Base-by-base conservation (phyloP, 2,329 filamentous ascomycete species). In the Penicillium sp. region DNA sequence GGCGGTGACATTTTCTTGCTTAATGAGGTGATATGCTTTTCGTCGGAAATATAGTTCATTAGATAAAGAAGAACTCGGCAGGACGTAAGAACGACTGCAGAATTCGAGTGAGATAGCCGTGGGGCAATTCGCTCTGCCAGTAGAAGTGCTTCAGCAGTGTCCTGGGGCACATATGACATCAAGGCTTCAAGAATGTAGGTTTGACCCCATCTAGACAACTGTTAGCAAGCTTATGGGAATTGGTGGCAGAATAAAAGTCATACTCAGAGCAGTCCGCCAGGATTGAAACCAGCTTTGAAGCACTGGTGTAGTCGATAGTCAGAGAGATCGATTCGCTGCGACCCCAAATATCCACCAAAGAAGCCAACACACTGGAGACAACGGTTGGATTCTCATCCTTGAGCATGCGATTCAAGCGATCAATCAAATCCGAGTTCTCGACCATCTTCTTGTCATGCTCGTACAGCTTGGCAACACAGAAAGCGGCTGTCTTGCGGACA, bases 311-410 rank as follows among this genome's bases (percentile, higher is more conserved):
- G 77, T 99, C 95, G 67, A 99, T 97, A 3, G 95, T 98, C 61
- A 99, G 86, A 74, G 96, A 97, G 76, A 99, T 99, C 57, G 90
- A 91, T 75, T 98, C 93, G 72, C 93, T 98, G 57, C 93, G 85
- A 74, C 98, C 95, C 95, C 95, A 99, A 49, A 99, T 98, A 75
- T 99, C 95, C 86, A 96, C 95, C 69, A 99, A 75, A 35, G 90
- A 84, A 26, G 95, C 93, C 61, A 99, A 78, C 7, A 96, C 93
- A 72, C 93, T 97, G 11, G 95, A 93, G 22, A 99, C 93, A 3
- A 99, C 95, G 0, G 95, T 99, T 0, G 95, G 93, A 70, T 99
- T 99, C 73, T 98, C 93, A 67, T 99, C 95, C 69, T 92, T 87
- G 55, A 99, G 79, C 80, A 99, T 89, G 44, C 85, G 81, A 75